Base-by-base conservation (phyloP, 768 basidiomycete species). In the Termitomyces titanicus region DNA sequence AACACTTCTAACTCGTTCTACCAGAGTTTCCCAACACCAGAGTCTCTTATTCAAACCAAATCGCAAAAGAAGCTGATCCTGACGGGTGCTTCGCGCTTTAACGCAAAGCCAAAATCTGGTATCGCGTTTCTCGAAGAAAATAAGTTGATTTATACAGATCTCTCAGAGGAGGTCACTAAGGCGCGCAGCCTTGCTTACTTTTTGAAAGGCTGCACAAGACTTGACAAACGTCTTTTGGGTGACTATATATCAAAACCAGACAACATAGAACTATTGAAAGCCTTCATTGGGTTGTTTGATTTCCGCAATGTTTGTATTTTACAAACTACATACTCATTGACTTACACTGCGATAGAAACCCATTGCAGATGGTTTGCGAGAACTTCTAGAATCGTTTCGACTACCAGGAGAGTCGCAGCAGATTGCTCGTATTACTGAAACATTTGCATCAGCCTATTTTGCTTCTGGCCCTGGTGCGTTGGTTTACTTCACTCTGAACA, bases 321-420 rank as follows among this genome's bases (percentile, higher is more conserved):
- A 25, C 35, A 45, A 18, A 46, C 27, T 47, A 33, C 35, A 18
- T 24, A 38, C 45, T 12, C 34, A 42, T 40, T 50, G 33, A 45
- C 37, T 47, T 39, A 39, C 25, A 15, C 18, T 47, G 13, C 18
- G 8, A 18, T 47, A 98, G 94, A 96, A 96, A 89, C 83, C 88
- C 15, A 81, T 97, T 57, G 94, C 93, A 15, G 97, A 99, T 57
- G 96, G 94, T 1, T 87, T 99, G 88, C 84, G 97, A 22, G 94
- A 98, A 66, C 73, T 98, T 54, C 78, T 99, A 10, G 97, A 98
- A 67, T 79, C 86, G 6, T 98, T 99, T 77, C 82, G 97, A 53
- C 78, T 99, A 37, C 97, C 97, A 0, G 97, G 97, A 50, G 97
- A 99, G 67, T 66, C 92, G 7, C 95, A 98, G 65, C 97, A 97